Evolutionary conservation across 108 stramenopile genomes (phyloP), one percentile per base, ranked within the genome.

Genomic region (Thalassiosira profunda): DNA sequence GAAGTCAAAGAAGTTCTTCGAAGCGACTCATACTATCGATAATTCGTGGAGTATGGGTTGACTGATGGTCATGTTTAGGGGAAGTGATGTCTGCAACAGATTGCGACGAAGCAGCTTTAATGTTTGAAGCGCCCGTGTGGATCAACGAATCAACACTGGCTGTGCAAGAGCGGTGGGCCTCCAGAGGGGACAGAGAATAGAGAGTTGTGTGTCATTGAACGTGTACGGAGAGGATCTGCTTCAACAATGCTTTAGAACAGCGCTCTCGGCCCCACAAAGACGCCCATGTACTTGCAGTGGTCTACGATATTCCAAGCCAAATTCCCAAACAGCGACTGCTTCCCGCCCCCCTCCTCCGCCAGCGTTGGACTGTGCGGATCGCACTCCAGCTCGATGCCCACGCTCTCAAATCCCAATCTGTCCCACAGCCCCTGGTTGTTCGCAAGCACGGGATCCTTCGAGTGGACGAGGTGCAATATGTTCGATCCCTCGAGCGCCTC

Each of bases 391-490:
- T 84, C 84, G 5, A 67, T 48, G 0, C 86, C 86, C 1, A 80
- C 79, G 57, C 58, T 68, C 30, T 72, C 71, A 73, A 77, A 87
- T 2, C 86, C 86, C 26, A 87, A 35, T n/a, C 35, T 48, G 43
- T 84, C 74, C 86, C 86, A 87, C 31, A 87, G 56, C 29, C 45
- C 56, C 70, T 82, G 44, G 60, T 87, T 87, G 34, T 87, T 84
- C 10, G 69, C 67, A 40, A 87, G 48, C 2, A 87, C 62, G 3
- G 86, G 83, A 67, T 87, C 86, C 73, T 70, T 71, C 7, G 54
- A 36, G 55, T 87, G 86, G 15, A 87, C 75, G 15, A 84, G 51
- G 56, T 87, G 81, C 17, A 72, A 15, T n/a, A 84, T 72, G 53
- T 69, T 30, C 40, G 56, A 77, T 29, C 57, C 75, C 43, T 59